phyloP scores from a whole-genome alignment of 2,329 filamentous ascomycete species.

The Aspergillus pseudoterreus region DNA sequence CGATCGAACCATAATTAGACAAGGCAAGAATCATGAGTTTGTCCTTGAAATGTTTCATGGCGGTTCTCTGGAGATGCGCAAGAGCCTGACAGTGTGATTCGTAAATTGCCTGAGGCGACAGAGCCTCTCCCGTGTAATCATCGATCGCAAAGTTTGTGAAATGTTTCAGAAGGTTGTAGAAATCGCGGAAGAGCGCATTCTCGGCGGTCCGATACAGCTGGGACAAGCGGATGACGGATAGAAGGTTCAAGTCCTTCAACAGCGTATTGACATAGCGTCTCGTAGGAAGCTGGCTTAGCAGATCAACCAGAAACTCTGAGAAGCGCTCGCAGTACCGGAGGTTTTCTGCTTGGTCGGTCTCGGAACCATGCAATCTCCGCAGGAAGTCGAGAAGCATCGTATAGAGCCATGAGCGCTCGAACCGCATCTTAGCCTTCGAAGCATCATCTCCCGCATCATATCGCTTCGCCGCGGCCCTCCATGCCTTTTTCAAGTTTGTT shows the following conservation, averaged over 20 bases:
- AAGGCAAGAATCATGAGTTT: slow-evolving; percentile 88
- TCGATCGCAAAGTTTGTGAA: slow-evolving; percentile 88
- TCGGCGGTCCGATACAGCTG: slow-evolving; percentile 71
- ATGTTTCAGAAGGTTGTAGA: slow-evolving; percentile 75
- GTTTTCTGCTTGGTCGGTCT: slow-evolving; percentile 52
- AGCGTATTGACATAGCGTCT: slow-evolving; percentile 89
- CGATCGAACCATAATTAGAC: slow-evolving; percentile 87
- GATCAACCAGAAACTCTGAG: slow-evolving; percentile 80
- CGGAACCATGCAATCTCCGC: slow-evolving; percentile 60
- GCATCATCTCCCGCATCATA: slow-evolving; percentile 82
- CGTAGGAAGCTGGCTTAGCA: slow-evolving; percentile 91
- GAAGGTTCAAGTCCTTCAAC: slow-evolving; percentile 76
- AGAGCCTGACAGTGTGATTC: slow-evolving; percentile 74
- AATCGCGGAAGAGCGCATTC: slow-evolving; percentile 74
- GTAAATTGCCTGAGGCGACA: slow-evolving; percentile 69
- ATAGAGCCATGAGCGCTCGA: slow-evolving; percentile 92
- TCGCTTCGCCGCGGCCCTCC: slow-evolving; percentile 80
- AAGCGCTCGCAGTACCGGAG: slow-evolving; percentile 88
- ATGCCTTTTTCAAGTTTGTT: slow-evolving; percentile 77
- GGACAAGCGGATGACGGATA: slow-evolving; percentile 74
- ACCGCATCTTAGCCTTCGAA: slow-evolving; percentile 73
- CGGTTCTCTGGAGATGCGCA: slow-evolving; percentile 73
- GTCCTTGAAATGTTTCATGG: slow-evolving; percentile 78
- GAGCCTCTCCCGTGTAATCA: slow-evolving; percentile 78
- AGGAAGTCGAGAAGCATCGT: slow-evolving; percentile 81